phyloP scores from a whole-genome alignment of 148 eudicot species.

The Gaultheria prostrata region DNA sequence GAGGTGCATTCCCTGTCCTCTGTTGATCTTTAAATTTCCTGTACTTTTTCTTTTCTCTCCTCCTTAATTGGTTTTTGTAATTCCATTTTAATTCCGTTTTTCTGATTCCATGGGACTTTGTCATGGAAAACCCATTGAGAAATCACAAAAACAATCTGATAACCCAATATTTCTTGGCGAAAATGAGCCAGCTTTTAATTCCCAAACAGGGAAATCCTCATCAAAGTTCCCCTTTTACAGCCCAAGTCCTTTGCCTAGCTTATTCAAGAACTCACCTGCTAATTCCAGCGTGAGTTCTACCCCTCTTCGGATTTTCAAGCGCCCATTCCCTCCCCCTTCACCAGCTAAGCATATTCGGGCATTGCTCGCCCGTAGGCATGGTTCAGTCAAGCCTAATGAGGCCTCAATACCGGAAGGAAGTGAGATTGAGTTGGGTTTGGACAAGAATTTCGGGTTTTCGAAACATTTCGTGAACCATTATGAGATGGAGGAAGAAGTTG shows the following conservation, averaged over 20 bases:
- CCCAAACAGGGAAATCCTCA: constrained; percentile 47
- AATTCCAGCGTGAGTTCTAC: constrained; percentile 78
- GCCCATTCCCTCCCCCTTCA: constrained; percentile 90
- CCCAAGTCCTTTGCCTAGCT: constrained; percentile 79
- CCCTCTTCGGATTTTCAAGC: constrained; percentile 70
- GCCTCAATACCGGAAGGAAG: constrained; percentile 90
- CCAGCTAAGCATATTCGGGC: constrained; percentile 96
- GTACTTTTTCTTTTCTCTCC: not conserved
- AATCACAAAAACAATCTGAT: constrained; percentile 44
- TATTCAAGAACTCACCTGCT: constrained; percentile 81
- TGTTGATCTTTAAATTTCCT: constrained; percentile 12
- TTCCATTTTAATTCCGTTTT: constrained; percentile 25
- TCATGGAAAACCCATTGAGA: constrained; percentile 81
- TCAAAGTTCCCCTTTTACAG: constrained; percentile 83
- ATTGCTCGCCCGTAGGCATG: constrained; percentile 78
- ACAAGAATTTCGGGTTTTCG: constrained; percentile 83
- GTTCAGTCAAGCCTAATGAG: constrained; percentile 84
- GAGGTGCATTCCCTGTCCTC: not conserved
- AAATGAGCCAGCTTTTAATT: constrained; percentile 30
- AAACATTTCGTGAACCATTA: constrained; percentile 60
- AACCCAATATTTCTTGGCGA: constrained; percentile 30
- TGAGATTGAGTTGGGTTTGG: constrained; percentile 76
- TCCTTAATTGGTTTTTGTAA: constrained; percentile 4
- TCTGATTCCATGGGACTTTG: constrained; percentile 84
- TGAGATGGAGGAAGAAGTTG: constrained; percentile 91